Percentiles rank a stretch among this genome's conserved stretches.
phyloP scores from a whole-genome alignment of 2,329 filamentous ascomycete species.

The Phaeophleospora eucalypticola region DNA sequence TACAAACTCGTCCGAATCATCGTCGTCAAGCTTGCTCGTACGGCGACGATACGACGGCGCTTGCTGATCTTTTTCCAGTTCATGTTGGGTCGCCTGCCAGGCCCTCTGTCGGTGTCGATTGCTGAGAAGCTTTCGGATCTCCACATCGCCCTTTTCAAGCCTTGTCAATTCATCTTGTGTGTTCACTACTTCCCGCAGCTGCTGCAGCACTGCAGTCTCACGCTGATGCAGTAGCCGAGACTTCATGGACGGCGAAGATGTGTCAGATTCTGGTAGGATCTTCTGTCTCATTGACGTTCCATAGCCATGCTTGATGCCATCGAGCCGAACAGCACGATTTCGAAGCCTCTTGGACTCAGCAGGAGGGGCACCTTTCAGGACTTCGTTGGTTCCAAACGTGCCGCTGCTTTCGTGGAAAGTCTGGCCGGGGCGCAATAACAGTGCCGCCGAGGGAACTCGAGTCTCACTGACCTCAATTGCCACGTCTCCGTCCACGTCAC shows the following conservation, averaged over 20 bases:
- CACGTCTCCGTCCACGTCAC: conserved; percentile 3
- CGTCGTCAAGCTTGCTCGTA: neutral
- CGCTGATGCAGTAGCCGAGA: neutral
- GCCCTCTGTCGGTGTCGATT: neutral
- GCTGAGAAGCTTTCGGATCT: neutral
- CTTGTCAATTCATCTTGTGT: neutral
- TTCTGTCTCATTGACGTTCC: neutral
- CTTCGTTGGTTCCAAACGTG: neutral
- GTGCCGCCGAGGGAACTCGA: neutral
- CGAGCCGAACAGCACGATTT: neutral
- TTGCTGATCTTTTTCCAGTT: no score
- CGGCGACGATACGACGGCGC: neutral
- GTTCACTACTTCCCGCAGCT: neutral
- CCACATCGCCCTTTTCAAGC: neutral
- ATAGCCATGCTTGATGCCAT: neutral
- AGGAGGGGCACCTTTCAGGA: neutral
- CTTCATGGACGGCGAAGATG: neutral
- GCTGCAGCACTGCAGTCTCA: neutral
- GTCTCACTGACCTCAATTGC: no score
- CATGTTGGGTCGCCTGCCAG: no score
- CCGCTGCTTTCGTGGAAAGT: neutral
- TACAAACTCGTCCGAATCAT: neutral
- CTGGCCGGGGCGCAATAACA: conserved; percentile 2
- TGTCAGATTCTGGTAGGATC: neutral
- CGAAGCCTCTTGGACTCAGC: neutral